Evolutionary conservation across 225 moss, liverwort and hornwort genomes (phyloP).

Genomic region (Lunularia cruciata): DNA sequence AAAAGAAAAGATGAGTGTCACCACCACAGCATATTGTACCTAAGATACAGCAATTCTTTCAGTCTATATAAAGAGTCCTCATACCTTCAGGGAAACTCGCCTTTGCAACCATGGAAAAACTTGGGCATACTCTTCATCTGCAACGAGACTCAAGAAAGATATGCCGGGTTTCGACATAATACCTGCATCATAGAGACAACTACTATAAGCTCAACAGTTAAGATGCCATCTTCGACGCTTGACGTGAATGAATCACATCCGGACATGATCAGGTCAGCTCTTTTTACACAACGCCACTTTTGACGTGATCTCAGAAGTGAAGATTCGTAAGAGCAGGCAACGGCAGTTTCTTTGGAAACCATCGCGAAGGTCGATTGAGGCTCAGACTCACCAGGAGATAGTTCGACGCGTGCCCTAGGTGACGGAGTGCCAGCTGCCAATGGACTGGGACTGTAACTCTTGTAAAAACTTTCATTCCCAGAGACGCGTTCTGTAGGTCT

Average conservation of each 20-base stretch:
- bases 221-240: too few species aligned
- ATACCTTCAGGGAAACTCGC: slow-evolving; percentile 68
- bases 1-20: background rate
- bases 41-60: background rate
- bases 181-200: background rate
- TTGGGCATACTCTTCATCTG: slow-evolving; percentile 56
- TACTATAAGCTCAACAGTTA: too few species aligned
- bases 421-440: slow-evolving; percentile 23
- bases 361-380: background rate
- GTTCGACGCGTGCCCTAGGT: slow-evolving; percentile 6
- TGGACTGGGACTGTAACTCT: slow-evolving; percentile 24
- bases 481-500: slow-evolving; percentile 1
- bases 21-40: too few species aligned
- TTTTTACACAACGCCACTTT: too few species aligned
- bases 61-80: background rate
- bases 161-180: slow-evolving; percentile 9
- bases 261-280: too few species aligned
- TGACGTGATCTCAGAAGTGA: too few species aligned
- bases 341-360: too few species aligned
- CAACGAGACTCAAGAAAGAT: slow-evolving; percentile 48
- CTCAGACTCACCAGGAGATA: slow-evolving; percentile 18
- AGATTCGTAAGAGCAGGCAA: too few species aligned
- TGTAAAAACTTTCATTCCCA: slow-evolving; percentile 37
- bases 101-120: slow-evolving; percentile 54
- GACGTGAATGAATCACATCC: too few species aligned